Evolutionary conservation across 2,329 filamentous ascomycete species (phyloP).

Genomic region (Beauveria asiatica): DNA sequence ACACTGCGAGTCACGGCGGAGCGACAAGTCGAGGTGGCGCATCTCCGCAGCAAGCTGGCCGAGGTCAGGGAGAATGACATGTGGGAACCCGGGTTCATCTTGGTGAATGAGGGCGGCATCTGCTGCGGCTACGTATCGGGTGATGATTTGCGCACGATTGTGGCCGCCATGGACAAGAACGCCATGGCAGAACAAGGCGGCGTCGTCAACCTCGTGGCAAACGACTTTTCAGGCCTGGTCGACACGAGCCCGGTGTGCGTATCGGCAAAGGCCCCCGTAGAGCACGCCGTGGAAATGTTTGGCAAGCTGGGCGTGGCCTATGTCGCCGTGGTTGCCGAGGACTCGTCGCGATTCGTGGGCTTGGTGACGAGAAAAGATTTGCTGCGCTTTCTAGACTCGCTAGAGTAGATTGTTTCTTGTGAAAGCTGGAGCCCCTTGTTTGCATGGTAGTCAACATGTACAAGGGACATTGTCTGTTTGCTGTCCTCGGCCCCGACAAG

Average conservation of each 20-base stretch:
- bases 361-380: conserved; percentile 51
- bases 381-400: conserved; percentile 9
- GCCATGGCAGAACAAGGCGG: conserved; percentile 14
- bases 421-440: neutral
- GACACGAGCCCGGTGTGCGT: conserved; percentile 45
- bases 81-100: conserved; percentile 47
- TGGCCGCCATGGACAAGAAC: conserved; percentile 25
- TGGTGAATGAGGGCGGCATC: conserved; percentile 39
- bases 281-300: conserved; percentile 53
- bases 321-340: conserved; percentile 44
- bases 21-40: neutral
- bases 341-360: conserved; percentile 39
- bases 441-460: neutral
- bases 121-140: conserved; percentile 48
- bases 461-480: neutral
- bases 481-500: neutral
- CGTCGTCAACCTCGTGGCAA: conserved; percentile 23
- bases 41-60: neutral
- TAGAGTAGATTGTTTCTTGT: neutral
- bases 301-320: conserved; percentile 46
- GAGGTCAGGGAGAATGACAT: conserved; percentile 21
- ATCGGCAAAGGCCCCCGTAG: conserved; percentile 43
- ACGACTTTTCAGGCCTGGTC: conserved; percentile 36
- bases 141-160: conserved; percentile 42
- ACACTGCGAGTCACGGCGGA: neutral